phyloP scores from a whole-genome alignment of 192 early-diverging fungal species.

The Mortierella claussenii region DNA sequence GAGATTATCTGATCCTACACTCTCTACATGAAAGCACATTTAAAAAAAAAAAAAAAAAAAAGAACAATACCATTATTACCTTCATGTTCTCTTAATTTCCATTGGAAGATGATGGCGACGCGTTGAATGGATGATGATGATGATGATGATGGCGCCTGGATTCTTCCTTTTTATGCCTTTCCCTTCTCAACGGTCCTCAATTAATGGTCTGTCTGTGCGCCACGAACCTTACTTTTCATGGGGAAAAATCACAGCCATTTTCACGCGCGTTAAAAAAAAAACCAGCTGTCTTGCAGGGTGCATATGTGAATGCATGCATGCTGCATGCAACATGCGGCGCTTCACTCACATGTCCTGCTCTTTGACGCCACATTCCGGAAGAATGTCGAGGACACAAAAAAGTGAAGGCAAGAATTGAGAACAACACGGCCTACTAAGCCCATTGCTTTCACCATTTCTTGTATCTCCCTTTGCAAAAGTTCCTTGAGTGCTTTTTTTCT shows the following conservation, averaged over 20 bases:
- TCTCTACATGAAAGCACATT: neutral
- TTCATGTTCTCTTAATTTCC: too few species aligned
- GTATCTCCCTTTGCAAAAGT: neutral
- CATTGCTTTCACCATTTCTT: too few species aligned
- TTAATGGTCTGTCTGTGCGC: too few species aligned
- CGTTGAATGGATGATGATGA: too few species aligned
- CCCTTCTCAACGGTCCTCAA: too few species aligned
- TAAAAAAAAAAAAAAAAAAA: neutral
- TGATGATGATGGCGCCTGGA: too few species aligned
- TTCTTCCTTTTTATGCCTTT: neutral
- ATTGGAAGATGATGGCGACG: too few species aligned
- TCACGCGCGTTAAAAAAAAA: neutral
- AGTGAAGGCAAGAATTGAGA: neutral
- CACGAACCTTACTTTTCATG: neutral
- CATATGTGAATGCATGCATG: neutral
- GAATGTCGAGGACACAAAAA: neutral
- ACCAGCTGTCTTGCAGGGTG: neutral
- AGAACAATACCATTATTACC: neutral
- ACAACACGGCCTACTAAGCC: too few species aligned
- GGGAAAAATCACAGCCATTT: neutral
- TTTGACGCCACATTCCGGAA: neutral
- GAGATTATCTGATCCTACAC: neutral
- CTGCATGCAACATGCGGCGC: neutral
- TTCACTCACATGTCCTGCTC: neutral
- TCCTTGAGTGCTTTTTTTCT: conserved; percentile 4